A percentile compares a stretch with the other conserved stretches of the same genome.
phyloP scores from a whole-genome alignment of 768 basidiomycete genomes.

The Trametes elegans region DNA sequence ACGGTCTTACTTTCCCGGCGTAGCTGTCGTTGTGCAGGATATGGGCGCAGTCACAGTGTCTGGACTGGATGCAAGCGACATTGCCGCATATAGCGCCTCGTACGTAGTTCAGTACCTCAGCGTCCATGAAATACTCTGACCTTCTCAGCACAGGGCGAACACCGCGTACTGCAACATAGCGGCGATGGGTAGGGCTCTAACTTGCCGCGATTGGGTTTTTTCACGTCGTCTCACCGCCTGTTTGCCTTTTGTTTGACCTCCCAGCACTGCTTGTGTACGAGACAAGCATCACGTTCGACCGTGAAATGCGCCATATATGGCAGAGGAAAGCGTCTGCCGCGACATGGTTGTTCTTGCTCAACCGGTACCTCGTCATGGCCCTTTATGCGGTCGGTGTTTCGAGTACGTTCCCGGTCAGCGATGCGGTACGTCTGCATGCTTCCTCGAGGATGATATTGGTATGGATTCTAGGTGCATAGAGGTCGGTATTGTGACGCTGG shows the following conservation, averaged over 20 bases:
- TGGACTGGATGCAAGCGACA: too few species aligned
- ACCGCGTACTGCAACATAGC: neutral
- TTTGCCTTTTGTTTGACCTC: neutral
- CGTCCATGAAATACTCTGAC: neutral
- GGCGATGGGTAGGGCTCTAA: neutral
- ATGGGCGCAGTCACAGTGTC: neutral
- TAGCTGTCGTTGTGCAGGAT: too few species aligned
- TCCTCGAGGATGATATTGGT: too few species aligned
- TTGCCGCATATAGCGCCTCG: neutral
- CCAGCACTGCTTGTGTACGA: slow-evolving; percentile 11
- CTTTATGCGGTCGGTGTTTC: neutral
- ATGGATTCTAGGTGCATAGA: too few species aligned
- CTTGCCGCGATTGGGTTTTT: neutral
- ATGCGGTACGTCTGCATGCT: neutral
- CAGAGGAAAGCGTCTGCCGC: neutral
- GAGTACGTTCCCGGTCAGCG: neutral
- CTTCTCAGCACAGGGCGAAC: neutral
- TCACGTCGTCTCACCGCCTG: neutral
- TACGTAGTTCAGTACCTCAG: neutral
- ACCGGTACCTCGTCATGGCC: slow-evolving; percentile 4
- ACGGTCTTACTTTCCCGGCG: too few species aligned
- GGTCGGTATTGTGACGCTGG: neutral
- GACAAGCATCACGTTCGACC: neutral
- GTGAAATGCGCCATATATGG: slow-evolving; percentile 6
- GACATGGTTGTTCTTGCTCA: slow-evolving; percentile 6